Evolutionary conservation across 2,329 filamentous ascomycete genomes (phyloP).

Genomic region (Xylaria digitata): DNA sequence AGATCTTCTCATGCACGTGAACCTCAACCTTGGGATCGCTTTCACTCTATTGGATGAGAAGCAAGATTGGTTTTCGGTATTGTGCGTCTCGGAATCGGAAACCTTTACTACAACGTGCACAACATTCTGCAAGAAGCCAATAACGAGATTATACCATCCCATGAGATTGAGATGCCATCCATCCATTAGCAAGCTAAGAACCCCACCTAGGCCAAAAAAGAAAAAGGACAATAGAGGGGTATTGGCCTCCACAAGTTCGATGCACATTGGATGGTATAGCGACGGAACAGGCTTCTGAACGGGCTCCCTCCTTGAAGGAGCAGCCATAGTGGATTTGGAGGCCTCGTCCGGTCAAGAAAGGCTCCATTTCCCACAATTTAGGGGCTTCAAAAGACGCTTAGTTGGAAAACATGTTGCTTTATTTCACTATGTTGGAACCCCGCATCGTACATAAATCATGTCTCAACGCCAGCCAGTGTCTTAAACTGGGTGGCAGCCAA

Average conservation of each 20-base stretch:
- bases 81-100: background rate
- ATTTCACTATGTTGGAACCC: conserved; percentile 18
- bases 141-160: conserved; percentile 16
- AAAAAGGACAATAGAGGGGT: conserved; percentile 10
- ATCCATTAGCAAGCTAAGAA: conserved; percentile 19
- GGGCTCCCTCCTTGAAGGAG: background rate
- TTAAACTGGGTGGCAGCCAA: conserved; percentile 1
- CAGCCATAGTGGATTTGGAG: conserved; percentile 3
- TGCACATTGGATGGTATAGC: no score
- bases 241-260: conserved; percentile 4
- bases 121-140: conserved; percentile 21
- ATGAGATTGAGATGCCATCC: conserved; percentile 13
- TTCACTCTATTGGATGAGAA: conserved; percentile 18
- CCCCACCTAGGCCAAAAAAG: conserved; percentile 9
- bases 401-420: conserved; percentile 6
- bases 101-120: background rate
- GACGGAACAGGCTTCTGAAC: background rate
- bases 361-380: background rate
- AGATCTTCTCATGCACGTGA: conserved; percentile 14
- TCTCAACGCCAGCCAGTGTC: conserved; percentile 10
- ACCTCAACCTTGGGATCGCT: conserved; percentile 5
- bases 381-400: background rate
- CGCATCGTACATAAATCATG: conserved; percentile 9
- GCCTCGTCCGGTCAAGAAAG: conserved; percentile 13
- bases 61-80: conserved; percentile 9